Conservation (phyloP, 352 stramenopile species). For the Phytophthora colocasiae region DNA sequence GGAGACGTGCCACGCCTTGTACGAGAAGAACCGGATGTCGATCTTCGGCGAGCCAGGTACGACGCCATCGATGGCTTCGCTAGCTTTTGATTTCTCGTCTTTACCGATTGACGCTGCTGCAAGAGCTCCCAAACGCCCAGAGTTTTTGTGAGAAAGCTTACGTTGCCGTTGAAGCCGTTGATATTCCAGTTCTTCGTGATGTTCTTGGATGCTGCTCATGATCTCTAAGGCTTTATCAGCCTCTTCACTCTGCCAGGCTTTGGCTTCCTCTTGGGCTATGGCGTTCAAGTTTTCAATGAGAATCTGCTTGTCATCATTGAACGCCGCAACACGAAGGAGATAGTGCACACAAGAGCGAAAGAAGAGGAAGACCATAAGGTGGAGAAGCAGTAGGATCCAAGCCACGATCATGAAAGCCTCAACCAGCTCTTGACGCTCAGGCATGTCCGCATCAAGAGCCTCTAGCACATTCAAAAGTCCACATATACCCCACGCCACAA, state of each 20-base stretch:
- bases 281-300: constrained; percentile 19
- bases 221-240: constrained; percentile 26
- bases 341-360: constrained; percentile 46
- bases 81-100: background rate
- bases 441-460: constrained; percentile 15
- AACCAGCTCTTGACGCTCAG: constrained; percentile 37
- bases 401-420: constrained; percentile 43
- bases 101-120: constrained; percentile 5
- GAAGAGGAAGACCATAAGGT: constrained; percentile 50
- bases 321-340: constrained; percentile 43
- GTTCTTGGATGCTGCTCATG: constrained; percentile 29
- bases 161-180: constrained; percentile 15
- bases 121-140: background rate
- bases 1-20: constrained; percentile 68
- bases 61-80: constrained; percentile 16
- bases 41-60: constrained; percentile 17
- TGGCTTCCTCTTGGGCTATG: constrained; percentile 31
- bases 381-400: constrained; percentile 43
- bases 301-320: constrained; percentile 22
- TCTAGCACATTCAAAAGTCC: constrained; percentile 24
- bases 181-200: constrained; percentile 33
- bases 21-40: constrained; percentile 59
- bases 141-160: constrained; percentile 14
- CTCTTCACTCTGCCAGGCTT: constrained; percentile 28
- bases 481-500: constrained; percentile 50